Evolutionary conservation across 306 rosid species (phyloP), one percentile per base, ranked within the genome.

Genomic region (Albizia julibrissin): DNA sequence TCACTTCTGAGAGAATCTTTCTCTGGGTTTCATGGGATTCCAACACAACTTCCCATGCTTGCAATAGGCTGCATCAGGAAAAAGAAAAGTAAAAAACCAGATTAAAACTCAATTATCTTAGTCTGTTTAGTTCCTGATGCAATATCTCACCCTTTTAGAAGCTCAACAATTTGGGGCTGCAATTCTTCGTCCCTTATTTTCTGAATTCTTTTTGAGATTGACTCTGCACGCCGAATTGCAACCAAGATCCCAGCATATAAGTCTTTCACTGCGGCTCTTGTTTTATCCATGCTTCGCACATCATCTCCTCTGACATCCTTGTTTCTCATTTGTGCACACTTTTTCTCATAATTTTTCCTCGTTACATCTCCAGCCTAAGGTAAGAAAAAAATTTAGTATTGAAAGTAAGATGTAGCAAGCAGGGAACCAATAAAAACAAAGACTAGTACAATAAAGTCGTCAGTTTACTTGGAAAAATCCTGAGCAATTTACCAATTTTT

Each of bases 21-120:
- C 88, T 88, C 87, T 96, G 99, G 26, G 97, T 93, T 91, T 92
- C 97, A 80, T 96, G 98, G 52, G 87, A 83, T 84, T 96, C 94
- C 91, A 93, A 81, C 99, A 92, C 88, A 72, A 87, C 83, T 74
- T 89, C 91, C 97, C 98, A 96, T 27, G 98, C 87, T 79, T 86
- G 87, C 34, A 88, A 87, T 70, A 96, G 85, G 84, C 99, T 96
- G 97, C 93, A 93, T 80, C 80, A 81, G 77, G 83, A 79, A 86
- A 85, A 76, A 54, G 77, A 78, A 81, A 83, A 50, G 52, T 81
- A 24, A 85, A 76, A 76, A 80, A 85, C 85, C 76, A 58, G 50
- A 58, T 58, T 68, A 77, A 80, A 84, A 88, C 80, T 75, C 58
- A 47, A 64, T 39, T 47, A 24, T 40, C 71, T 72, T 74, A 79